These are phyloP conservation scores for Fusarium sp. DNA, from an alignment of 2,329 filamentous ascomycete genomes.

Conservation along the genomic window DNA sequence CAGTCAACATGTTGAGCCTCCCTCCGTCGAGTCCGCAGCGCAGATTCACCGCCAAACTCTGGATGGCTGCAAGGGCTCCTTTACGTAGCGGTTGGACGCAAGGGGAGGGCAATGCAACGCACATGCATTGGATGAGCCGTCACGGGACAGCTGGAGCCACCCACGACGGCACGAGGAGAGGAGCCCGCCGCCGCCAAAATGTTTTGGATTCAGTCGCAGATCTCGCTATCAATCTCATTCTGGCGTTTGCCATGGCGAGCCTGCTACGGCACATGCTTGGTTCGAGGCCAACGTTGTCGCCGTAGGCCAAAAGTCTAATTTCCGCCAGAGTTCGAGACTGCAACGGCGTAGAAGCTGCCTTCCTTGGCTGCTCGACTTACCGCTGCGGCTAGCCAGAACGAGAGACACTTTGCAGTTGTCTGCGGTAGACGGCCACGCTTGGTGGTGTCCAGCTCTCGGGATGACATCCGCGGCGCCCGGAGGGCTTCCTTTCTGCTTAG, in stretches of 20 bases:
- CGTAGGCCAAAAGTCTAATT: conserved; percentile 40
- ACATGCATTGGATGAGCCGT: conserved; percentile 10
- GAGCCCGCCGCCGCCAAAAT: neutral
- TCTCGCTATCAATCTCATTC: conserved; percentile 17
- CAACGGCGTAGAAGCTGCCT: conserved; percentile 20
- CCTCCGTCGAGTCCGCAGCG: conserved; percentile 1
- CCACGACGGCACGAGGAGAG: conserved; percentile 2
- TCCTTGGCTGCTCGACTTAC: neutral
- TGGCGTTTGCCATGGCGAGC: conserved; percentile 13
- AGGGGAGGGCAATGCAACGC: conserved; percentile 37
- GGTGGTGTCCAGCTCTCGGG: conserved; percentile 31
- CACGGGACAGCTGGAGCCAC: conserved; percentile 24
- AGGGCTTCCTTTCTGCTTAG: neutral
- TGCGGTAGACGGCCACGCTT: conserved; percentile 5
- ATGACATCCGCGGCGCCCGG: conserved; percentile 40
- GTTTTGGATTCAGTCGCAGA: conserved; percentile 6
- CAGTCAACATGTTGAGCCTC: conserved; percentile 14
- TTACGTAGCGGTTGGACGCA: conserved; percentile 36
- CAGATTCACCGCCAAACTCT: conserved; percentile 43
- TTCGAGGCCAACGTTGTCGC: conserved; percentile 35
- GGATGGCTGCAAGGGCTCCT: conserved; percentile 23
- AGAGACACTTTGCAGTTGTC: neutral
- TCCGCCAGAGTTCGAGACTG: conserved; percentile 29
- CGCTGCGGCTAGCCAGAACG: neutral
- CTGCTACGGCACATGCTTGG: neutral